phyloP scores from a whole-genome alignment of 108 stramenopile genomes.

The Epithemia pelagica region DNA sequence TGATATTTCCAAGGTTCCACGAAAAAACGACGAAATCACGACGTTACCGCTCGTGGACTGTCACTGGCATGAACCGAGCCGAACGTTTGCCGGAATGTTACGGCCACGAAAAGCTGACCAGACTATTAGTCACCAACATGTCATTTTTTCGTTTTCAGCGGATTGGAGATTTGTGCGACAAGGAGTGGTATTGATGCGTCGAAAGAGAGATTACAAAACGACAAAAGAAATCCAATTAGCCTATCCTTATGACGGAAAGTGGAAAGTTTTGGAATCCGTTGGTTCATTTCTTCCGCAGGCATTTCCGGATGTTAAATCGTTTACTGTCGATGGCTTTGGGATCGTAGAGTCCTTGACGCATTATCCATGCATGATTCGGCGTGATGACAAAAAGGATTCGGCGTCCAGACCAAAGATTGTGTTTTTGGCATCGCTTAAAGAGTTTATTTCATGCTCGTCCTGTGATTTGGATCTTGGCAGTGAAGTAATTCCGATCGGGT shows the following conservation, averaged over 20 bases:
- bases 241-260: constrained; percentile 8
- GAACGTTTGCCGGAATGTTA: constrained; percentile 6
- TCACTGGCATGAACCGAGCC: background rate
- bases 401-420: background rate
- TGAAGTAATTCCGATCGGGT: background rate
- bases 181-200: background rate
- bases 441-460: background rate
- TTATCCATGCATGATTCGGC: background rate
- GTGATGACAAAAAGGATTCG: background rate
- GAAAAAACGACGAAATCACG: background rate
- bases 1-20: background rate
- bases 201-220: background rate
- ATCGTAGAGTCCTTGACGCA: background rate
- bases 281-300: background rate
- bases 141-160: background rate
- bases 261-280: background rate
- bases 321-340: background rate
- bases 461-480: background rate
- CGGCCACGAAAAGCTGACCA: background rate
- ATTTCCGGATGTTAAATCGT: background rate
- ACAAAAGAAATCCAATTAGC: background rate
- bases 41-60: background rate
- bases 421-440: background rate
- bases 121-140: background rate
- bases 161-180: background rate